phyloP scores from a whole-genome alignment of 768 basidiomycete species.

The Amanita pseudoporphyria region DNA sequence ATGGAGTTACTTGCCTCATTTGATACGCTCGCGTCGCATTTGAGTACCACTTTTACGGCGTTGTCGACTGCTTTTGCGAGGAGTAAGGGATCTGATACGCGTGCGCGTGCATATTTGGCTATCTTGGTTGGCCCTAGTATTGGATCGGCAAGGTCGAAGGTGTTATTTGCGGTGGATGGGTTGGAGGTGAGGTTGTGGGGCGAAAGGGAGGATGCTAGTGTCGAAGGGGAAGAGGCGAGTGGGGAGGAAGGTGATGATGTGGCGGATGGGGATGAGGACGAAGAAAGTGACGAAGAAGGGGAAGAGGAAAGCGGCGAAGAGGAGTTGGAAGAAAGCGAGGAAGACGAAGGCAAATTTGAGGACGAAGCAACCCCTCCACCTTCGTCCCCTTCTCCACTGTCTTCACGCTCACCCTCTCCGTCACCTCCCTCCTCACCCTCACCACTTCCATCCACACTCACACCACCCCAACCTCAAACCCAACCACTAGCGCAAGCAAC shows the following conservation, averaged over 20 bases:
- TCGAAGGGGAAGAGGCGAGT: background rate
- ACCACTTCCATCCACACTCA: conserved; percentile 11
- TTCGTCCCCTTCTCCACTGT: background rate
- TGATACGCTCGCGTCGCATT: conserved; percentile 65
- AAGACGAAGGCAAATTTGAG: conserved; percentile 10
- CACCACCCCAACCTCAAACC: background rate
- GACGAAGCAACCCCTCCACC: conserved; percentile 6
- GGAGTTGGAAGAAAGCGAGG: conserved; percentile 15
- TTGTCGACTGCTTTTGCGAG: conserved; percentile 57
- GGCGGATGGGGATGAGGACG: conserved; percentile 4
- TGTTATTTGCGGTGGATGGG: conserved; percentile 57
- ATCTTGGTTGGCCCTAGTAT: conserved; percentile 60
- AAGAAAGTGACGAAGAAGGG: conserved; percentile 20
- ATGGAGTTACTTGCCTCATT: conserved; percentile 54
- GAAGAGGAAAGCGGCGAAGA: conserved; percentile 16
- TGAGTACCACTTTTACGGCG: conserved; percentile 64
- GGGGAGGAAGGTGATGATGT: conserved; percentile 6
- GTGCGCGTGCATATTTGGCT: conserved; percentile 40
- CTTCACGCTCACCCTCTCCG: conserved; percentile 9
- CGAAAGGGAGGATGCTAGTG: conserved; percentile 16
- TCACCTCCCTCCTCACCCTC: conserved; percentile 11
- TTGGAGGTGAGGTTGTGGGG: conserved; percentile 43
- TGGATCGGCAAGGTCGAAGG: conserved; percentile 47
- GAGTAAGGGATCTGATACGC: background rate
- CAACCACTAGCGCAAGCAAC: background rate